Evolutionary conservation across 805 yeast genomes (phyloP), one percentile per base, ranked within the genome.

Genomic region (Kodamaea neixiangensis): DNA sequence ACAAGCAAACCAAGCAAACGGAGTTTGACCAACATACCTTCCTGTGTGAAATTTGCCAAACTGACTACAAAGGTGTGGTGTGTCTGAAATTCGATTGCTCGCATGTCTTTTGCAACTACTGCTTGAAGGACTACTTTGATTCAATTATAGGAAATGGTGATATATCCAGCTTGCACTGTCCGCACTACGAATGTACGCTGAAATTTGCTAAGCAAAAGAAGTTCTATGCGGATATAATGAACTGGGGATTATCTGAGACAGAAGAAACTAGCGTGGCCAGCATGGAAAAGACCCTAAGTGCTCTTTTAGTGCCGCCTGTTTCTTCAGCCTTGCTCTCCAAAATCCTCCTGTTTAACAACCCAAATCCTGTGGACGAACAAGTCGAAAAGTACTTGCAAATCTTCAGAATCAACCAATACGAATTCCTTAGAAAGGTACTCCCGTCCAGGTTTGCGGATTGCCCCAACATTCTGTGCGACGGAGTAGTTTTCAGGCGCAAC

Each of bases 81-180:
- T 76, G 80, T 56, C 56, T 64, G 11, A 43, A 53, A 44, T 67
- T 77, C 48, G 63, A 71, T 1, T 85, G 91, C 66, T 87, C 87
- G 1, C 90, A 85, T 60, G 82, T 87, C 0, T 85, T 85, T 57
- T 85, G 91, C 63, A 71, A 72, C 49, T 70, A 66, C 9, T 85
- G 90, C 58, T 68, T 85, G 3, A 57, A 47, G 10, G 75, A 71
- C 5, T 82, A 77, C 53, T 77, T 75, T 46, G 54, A 60, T 1
- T 63, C 72, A 2, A 62, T 67, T 41, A 81, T 83, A 10, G 58
- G 58, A 6, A 61, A 73, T 3, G 87, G 85, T 3, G 79, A 77
- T 33, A 70, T 81, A 3, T 73, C 73, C 14, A 76, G 68, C 43
- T 67, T 84, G 1, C 83, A 82, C 59, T 84, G 89, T 57, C 87